Base-by-base conservation (phyloP, 805 yeast genomes). In the Blastobotrys terrestris region DNA sequence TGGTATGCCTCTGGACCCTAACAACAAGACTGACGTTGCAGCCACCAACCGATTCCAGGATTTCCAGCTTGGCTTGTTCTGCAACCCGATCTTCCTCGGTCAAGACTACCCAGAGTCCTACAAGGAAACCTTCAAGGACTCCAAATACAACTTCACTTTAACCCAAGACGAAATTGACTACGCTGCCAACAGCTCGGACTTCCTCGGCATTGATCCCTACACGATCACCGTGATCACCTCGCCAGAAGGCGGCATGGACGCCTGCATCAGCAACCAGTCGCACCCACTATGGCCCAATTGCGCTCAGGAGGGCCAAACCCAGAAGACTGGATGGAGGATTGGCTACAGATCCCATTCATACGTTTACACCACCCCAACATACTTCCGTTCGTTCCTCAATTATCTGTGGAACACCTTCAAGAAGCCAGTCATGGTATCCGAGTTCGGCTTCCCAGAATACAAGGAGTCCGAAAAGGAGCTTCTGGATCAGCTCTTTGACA, bases 401-500 rank as follows among this genome's bases (percentile, higher is more conserved):
- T 58, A 60, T 55, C 49, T 59, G 7, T 60, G 63, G 58, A 59
- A 63, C 11, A 60, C 56, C 55, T 59, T 62, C 52, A 47, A 60
- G 20, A 54, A 14, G 3, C 61, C 57, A 43, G 51, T 65, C 16
- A 49, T 66, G 42, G 62, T 68, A 45, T 58, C 67, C n/a, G 73
- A 70, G 55, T 66, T 65, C 55, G 72, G 73, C 2, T 66, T 67
- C 58, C 66, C 71, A 20, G 67, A 61, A 48, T 65, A 64, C 64
- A 54, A 63, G 46, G 73, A 70, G 58, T 54, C 53, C 15, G 62
- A 64, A 35, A 61, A 63, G 58, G 55, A 51, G 31, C 52, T 59
- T 13, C 58, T 51, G 21, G 67, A 67, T 42, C 70, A 67, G 35
- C 49, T 65, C 6, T 60, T 52, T 49, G 73, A 70, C 55, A 55